Evolutionary conservation across 176 grass and related monocot genomes (phyloP), one percentile per base, ranked within the genome.

Genomic region (Pontederia paniculata): DNA sequence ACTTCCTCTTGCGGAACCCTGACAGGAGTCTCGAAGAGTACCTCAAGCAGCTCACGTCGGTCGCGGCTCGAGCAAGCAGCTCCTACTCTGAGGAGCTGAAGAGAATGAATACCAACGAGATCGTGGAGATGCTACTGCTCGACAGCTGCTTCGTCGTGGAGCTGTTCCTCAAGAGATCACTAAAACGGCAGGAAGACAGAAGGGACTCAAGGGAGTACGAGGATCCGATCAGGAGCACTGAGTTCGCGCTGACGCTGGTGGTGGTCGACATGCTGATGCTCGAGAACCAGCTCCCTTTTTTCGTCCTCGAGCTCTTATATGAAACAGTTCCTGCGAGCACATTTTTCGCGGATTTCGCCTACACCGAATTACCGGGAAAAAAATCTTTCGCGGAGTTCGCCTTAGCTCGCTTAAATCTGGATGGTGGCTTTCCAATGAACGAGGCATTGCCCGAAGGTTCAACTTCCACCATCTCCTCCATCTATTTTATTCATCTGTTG

Each of bases 271-370:
- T 88, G 22, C 50, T 88, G 9, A 42, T 82, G 21, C 57, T 88
- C 10, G 19, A 88, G 31, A 88, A 88, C 12, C 83, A 81, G 70
- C 73, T 86, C 19, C 83, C 83, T 1, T 65, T 81, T 21, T 72
- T 50, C 22, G 20, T 81, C 0, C 6, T 88, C 0, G 12, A 13
- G 5, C 18, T 22, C 12, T 45, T 87, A 0, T 64, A 70, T 0
- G 12, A 73, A 11, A 43, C 1, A 3, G 13, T 8, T 0, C 0
- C 15, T 1, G 9, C 17, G 0, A n/a, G 16, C 0, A 21, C 46
- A 10, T 2, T 9, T 1, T 21, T 55, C 2, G 15, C 45, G 0
- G n/a, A 42, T 1, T 52, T n/a, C n/a, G n/a, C n/a, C n/a, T n/a
- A n/a, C n/a, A n/a, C n/a, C n/a, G n/a, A n/a, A n/a, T n/a, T n/a